Evolutionary conservation across 192 early-diverging fungal species (phyloP).

Genomic region (Coemansia sp.): DNA sequence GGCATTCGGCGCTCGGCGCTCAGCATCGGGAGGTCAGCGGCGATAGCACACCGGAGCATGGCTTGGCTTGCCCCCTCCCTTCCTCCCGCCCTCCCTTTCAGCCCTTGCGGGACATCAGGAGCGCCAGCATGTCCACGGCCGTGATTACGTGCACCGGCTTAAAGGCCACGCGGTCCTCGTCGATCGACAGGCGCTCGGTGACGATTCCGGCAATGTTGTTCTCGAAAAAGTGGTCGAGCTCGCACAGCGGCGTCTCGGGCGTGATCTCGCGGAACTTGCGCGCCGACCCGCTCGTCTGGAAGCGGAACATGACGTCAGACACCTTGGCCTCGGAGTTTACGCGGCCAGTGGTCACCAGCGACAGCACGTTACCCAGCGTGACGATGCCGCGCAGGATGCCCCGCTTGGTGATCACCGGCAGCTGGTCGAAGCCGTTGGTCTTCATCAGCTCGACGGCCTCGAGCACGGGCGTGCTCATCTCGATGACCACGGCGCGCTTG

Average conservation of each 20-base stretch:
- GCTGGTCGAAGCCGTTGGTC: slow-evolving; percentile 88
- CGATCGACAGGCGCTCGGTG: slow-evolving; percentile 62
- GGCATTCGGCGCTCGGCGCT: no score
- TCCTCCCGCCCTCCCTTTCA: no score
- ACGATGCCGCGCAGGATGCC: slow-evolving; percentile 76
- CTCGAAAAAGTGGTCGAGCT: slow-evolving; percentile 88
- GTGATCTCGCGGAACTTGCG: slow-evolving; percentile 88
- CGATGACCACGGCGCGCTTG: slow-evolving; percentile 81
- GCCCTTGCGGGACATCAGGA: slow-evolving; percentile 61
- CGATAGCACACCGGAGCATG: no score
- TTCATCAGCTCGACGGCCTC: slow-evolving; percentile 91
- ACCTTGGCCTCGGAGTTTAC: slow-evolving; percentile 63
- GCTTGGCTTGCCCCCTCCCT: no score
- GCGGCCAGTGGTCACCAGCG: slow-evolving; percentile 72
- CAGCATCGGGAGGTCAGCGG: not conserved
- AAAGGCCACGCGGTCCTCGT: slow-evolving; percentile 56
- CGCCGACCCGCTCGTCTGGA: slow-evolving; percentile 54
- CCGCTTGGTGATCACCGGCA: slow-evolving; percentile 76
- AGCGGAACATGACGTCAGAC: slow-evolving; percentile 75
- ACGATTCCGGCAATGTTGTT: slow-evolving; percentile 87
- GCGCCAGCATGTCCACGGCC: slow-evolving; percentile 87
- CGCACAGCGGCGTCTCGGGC: slow-evolving; percentile 74
- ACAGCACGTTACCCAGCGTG: slow-evolving; percentile 82
- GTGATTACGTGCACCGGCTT: slow-evolving; percentile 82
- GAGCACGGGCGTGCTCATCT: slow-evolving; percentile 63